Evolutionary conservation across 2,329 filamentous ascomycete species (phyloP), one percentile per base, ranked within the genome.

Genomic region (Trichoderma harzianum): DNA sequence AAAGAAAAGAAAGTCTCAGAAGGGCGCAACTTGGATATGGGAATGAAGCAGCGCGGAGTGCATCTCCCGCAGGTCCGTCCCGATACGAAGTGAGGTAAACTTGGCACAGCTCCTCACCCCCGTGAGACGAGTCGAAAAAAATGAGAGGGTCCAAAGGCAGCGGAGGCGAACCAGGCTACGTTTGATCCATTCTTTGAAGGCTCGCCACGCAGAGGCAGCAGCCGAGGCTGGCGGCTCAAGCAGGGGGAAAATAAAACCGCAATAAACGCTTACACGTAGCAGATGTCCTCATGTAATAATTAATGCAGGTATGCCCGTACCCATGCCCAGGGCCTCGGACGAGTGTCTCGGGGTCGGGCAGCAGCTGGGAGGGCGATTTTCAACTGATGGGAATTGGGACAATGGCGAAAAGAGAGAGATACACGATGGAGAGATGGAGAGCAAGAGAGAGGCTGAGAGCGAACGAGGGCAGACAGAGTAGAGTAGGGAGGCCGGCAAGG

Each of bases 271-370:
- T 68, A 63, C 64, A 69, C 39, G 57, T 68, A 68, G 63, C 63
- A 71, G 62, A 71, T 64, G 55, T 28, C 60, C 63, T 67, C 70
- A n/a, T 55, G 70, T 68, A 67, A 47, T 65, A 69, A 69, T 63
- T 72, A 69, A 72, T 72, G 70, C 64, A 72, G 58, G 70, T 34
- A 57, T 68, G 63, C 64, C 70, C 63, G 62, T 62, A n/a, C 70
- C 57, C 32, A 63, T 24, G 58, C 64, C 32, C n/a, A 63, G 63
- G 70, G 51, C 16, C 14, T 32, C 12, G 39, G 65, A 26, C n/a
- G 18, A 62, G n/a, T 58, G 61, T 47, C 43, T 58, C 39, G 57
- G 57, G 39, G 57, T 39, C 55, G 57, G 57, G 57, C 53, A 58
- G 63, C 36, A 32, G 61, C 28, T 62, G 58, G n/a, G 34, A 32